Evolutionary conservation across 768 basidiomycete species (phyloP).

Genomic region (Fibroporia radiculosa): DNA sequence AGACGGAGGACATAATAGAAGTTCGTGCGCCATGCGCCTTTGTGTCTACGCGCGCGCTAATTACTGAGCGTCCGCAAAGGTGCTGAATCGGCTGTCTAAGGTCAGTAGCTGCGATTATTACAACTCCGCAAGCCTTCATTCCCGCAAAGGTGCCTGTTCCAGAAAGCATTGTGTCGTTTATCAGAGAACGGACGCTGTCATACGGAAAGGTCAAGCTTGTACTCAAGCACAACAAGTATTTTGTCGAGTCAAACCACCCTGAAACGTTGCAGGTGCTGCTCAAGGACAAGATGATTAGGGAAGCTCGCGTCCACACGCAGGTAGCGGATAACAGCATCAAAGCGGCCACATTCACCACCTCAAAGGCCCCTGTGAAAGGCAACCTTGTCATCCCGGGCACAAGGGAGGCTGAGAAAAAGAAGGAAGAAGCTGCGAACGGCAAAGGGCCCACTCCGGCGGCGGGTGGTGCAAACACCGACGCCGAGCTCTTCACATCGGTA

Average conservation of each 20-base stretch:
- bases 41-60: conserved; percentile 25
- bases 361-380: conserved; percentile 77
- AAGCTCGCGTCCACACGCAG: conserved; percentile 69
- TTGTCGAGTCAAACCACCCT: conserved; percentile 91
- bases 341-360: conserved; percentile 67
- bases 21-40: conserved; percentile 40
- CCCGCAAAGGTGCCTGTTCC: conserved; percentile 78
- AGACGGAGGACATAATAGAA: conserved; percentile 98
- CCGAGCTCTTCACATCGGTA: conserved; percentile 90
- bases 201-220: conserved; percentile 99
- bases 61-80: conserved; percentile 32
- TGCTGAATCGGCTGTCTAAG: conserved; percentile 77
- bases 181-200: conserved; percentile 88
- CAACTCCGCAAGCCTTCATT: conserved; percentile 2
- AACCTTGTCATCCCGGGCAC: conserved; percentile 85
- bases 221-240: conserved; percentile 96
- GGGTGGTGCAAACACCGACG: conserved; percentile 37
- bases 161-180: conserved; percentile 75
- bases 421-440: conserved; percentile 42
- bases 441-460: conserved; percentile 20
- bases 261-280: conserved; percentile 85
- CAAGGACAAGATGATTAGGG: conserved; percentile 79
- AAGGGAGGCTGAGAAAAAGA: conserved; percentile 64
- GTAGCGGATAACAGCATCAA: conserved; percentile 70
- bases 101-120: conserved; percentile 27